These are phyloP conservation scores for Pseudogymnoascus sp. DNA, from an alignment of 2,329 filamentous ascomycete genomes.

Conservation along the genomic window DNA sequence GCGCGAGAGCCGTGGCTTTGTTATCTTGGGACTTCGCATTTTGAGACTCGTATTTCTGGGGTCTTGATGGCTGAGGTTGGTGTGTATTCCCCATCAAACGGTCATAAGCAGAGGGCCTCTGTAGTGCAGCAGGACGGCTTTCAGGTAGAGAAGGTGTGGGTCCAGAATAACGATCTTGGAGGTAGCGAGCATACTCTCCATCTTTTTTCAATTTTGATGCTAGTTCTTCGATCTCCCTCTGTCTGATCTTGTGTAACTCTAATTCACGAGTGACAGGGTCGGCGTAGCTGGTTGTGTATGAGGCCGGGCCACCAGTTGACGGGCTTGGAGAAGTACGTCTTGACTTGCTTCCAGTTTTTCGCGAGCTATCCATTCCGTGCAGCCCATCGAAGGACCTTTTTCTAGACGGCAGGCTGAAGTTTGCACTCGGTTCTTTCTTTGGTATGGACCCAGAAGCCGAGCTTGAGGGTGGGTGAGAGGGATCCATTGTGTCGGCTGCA, in stretches of 20 bases:
- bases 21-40: neutral
- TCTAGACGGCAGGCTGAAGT: neutral
- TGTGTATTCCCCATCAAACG: constrained; percentile 18
- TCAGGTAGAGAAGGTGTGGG: neutral
- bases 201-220: constrained; percentile 31
- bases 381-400: neutral
- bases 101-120: constrained; percentile 21
- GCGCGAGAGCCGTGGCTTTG: neutral
- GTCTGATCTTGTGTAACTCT: constrained; percentile 8
- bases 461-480: neutral
- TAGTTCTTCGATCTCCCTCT: constrained; percentile 32
- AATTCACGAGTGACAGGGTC: neutral
- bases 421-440: neutral
- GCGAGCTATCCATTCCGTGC: neutral
- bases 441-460: neutral
- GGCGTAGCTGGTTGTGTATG: constrained; percentile 15
- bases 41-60: neutral
- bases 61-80: constrained; percentile 12
- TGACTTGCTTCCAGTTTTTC: constrained; percentile 20
- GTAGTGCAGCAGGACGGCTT: constrained; percentile 6
- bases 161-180: constrained; percentile 17
- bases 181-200: constrained; percentile 24
- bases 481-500: neutral
- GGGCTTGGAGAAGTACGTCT: constrained; percentile 25
- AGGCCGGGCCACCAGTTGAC: constrained; percentile 18